A percentile compares a stretch with the other conserved stretches of the same genome.
Conservation (phyloP, 352 stramenopile species). For the Phytopythium oedochilum region DNA sequence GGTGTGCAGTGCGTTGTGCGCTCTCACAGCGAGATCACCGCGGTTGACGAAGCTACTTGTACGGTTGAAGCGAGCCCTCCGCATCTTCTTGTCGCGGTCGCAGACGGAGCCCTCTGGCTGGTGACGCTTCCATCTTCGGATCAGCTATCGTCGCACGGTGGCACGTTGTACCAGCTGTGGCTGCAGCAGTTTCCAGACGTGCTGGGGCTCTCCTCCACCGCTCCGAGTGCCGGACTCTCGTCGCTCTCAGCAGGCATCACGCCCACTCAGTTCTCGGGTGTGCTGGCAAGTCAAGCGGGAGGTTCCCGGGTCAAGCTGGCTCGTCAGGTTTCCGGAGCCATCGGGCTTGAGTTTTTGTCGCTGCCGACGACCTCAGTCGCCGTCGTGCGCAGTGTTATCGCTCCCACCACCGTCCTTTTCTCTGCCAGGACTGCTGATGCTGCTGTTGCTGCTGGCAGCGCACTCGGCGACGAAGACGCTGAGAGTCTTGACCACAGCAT, state of each 20-base stretch:
- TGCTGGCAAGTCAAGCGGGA: neutral
- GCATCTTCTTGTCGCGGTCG: conserved; percentile 26
- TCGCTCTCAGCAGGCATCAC: conserved; percentile 1
- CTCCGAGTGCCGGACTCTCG: neutral
- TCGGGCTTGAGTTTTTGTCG: conserved; percentile 14
- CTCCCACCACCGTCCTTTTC: conserved; percentile 29
- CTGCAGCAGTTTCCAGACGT: neutral
- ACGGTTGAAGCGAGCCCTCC: neutral
- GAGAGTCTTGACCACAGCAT: neutral
- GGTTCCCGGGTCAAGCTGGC: conserved; percentile 11
- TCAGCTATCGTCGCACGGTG: neutral
- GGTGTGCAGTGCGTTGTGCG: neutral
- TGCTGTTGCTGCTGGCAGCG: neutral
- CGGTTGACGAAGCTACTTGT: neutral
- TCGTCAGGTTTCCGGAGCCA: conserved; percentile 34
- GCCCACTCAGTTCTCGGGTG: neutral
- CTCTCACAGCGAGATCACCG: neutral
- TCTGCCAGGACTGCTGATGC: neutral
- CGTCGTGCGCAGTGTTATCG: conserved; percentile 45
- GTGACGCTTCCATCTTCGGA: conserved; percentile 22
- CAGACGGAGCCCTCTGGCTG: conserved; percentile 44
- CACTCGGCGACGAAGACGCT: conserved; percentile 1
- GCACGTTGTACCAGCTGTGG: neutral
- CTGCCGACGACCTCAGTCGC: conserved; percentile 9
- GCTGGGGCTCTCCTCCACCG: neutral